Percentiles rank a stretch among this genome's conserved stretches.
These are phyloP conservation scores for Benincasa hispida DNA, from an alignment of 306 rosid genomes.

Conservation along the genomic window DNA sequence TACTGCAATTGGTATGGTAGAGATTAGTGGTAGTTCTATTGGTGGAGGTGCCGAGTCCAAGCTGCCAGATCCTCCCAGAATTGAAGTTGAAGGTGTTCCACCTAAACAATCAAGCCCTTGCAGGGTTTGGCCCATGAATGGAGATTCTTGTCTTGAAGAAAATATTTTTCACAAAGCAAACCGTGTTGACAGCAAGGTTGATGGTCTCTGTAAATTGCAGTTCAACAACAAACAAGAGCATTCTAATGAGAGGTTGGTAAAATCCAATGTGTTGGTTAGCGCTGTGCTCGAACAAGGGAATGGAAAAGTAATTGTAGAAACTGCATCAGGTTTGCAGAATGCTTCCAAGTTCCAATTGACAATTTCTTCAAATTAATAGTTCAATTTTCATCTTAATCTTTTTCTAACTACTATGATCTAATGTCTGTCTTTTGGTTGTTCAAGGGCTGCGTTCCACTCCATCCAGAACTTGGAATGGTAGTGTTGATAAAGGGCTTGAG, in stretches of 20 bases:
- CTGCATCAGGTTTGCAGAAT: slow-evolving; percentile 43
- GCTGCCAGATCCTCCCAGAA: slow-evolving; percentile 36
- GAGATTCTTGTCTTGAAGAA: slow-evolving; percentile 33
- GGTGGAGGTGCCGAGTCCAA: slow-evolving; percentile 33
- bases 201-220: slow-evolving; percentile 39
- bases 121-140: slow-evolving; percentile 24
- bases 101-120: slow-evolving; percentile 36
- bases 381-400: not conserved
- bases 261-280: slow-evolving; percentile 22
- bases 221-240: slow-evolving; percentile 28
- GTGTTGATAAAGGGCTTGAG: slow-evolving; percentile 8
- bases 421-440: slow-evolving; percentile 4
- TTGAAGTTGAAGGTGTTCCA: slow-evolving; percentile 37
- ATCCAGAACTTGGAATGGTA: slow-evolving; percentile 30
- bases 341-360: slow-evolving; percentile 7
- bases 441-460: slow-evolving; percentile 36
- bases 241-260: slow-evolving; percentile 36
- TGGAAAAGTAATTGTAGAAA: slow-evolving; percentile 41
- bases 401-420: slow-evolving; percentile 3
- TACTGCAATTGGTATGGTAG: slow-evolving; percentile 34
- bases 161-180: slow-evolving; percentile 33
- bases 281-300: slow-evolving; percentile 37
- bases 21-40: slow-evolving; percentile 37
- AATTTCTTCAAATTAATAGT: not conserved
- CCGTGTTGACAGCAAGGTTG: slow-evolving; percentile 26